These are phyloP conservation scores for Pleurotus djamor DNA, from an alignment of 768 basidiomycete species.

Conservation along the genomic window DNA sequence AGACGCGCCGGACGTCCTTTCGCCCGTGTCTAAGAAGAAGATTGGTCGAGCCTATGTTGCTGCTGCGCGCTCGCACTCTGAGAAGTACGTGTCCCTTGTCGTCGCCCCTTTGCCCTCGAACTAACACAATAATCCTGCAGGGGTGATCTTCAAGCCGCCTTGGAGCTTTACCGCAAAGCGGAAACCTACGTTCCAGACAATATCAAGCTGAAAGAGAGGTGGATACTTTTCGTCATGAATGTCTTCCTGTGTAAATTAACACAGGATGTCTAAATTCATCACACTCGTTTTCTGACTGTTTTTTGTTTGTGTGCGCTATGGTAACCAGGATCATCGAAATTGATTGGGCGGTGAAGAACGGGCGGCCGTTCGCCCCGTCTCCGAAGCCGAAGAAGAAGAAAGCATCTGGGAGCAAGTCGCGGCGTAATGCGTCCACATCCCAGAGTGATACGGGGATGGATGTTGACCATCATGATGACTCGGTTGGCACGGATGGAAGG, in stretches of 20 bases:
- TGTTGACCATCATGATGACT: conserved; percentile 11
- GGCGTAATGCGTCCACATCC: conserved; percentile 20
- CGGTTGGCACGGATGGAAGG: background rate
- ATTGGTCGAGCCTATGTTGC: conserved; percentile 83
- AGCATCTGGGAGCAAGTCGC: background rate
- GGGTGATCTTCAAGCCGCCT: conserved; percentile 77
- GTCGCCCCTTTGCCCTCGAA: conserved; percentile 1
- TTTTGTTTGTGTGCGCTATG: conserved; percentile 6
- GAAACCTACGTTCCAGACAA: conserved; percentile 86
- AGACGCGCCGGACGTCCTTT: conserved; percentile 61
- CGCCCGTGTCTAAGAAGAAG: conserved; percentile 77
- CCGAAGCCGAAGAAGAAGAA: conserved; percentile 40
- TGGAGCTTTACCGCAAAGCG: conserved; percentile 82
- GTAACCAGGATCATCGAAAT: conserved; percentile 72
- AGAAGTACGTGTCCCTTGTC: conserved; percentile 53
- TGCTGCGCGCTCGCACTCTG: conserved; percentile 76
- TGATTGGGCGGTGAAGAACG: conserved; percentile 72
- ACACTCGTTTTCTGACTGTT: background rate
- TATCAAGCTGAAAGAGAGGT: conserved; percentile 84
- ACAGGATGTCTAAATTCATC: conserved; percentile 29
- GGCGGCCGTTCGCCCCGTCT: conserved; percentile 55
- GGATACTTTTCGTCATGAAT: conserved; percentile 68
- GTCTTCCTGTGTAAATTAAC: conserved; percentile 61
- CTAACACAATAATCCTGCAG: conserved; percentile 28
- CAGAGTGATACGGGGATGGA: conserved; percentile 6